Percentiles rank a stretch among this genome's conserved stretches.
phyloP scores from a whole-genome alignment of 306 rosid species.

The Fragaria ananassa region DNA sequence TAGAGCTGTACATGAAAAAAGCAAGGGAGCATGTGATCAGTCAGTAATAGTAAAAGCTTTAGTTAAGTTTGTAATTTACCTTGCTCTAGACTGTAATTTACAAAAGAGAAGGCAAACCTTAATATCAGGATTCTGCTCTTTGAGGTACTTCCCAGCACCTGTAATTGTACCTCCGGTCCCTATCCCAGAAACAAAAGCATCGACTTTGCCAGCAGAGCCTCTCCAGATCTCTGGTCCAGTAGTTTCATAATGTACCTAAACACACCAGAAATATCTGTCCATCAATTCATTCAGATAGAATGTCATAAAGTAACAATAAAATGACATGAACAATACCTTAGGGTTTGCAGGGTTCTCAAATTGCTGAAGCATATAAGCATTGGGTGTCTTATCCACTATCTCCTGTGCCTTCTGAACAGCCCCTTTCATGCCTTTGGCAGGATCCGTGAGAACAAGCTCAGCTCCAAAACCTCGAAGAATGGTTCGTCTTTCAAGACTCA shows the following conservation, averaged over 20 bases:
- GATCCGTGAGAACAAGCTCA: slow-evolving; percentile 82
- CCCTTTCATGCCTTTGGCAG: slow-evolving; percentile 89
- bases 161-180: slow-evolving; percentile 95
- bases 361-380: slow-evolving; percentile 80
- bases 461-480: slow-evolving; percentile 89
- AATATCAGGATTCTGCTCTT: slow-evolving; percentile 74
- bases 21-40: slow-evolving; percentile 1
- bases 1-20: slow-evolving; percentile 43
- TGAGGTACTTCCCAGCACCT: slow-evolving; percentile 81
- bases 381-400: slow-evolving; percentile 65
- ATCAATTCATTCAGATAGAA: slow-evolving; percentile 18
- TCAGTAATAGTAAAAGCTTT: slow-evolving; percentile 7
- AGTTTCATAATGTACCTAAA: slow-evolving; percentile 82
- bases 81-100: neutral
- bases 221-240: slow-evolving; percentile 97
- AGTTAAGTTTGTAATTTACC: neutral
- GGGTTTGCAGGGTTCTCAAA: slow-evolving; percentile 94
- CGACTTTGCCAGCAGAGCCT: slow-evolving; percentile 66
- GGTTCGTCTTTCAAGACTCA: slow-evolving; percentile 88
- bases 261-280: neutral
- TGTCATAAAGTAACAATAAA: slow-evolving; percentile 7
- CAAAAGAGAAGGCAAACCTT: slow-evolving; percentile 49
- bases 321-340: slow-evolving; percentile 40
- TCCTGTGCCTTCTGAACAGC: slow-evolving; percentile 87
- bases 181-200: slow-evolving; percentile 85